A percentile compares a stretch with the other conserved stretches of the same genome.
Conservation (phyloP, 345 rosid genomes). For the sweet orange (Citrus sinensis) region DNA sequence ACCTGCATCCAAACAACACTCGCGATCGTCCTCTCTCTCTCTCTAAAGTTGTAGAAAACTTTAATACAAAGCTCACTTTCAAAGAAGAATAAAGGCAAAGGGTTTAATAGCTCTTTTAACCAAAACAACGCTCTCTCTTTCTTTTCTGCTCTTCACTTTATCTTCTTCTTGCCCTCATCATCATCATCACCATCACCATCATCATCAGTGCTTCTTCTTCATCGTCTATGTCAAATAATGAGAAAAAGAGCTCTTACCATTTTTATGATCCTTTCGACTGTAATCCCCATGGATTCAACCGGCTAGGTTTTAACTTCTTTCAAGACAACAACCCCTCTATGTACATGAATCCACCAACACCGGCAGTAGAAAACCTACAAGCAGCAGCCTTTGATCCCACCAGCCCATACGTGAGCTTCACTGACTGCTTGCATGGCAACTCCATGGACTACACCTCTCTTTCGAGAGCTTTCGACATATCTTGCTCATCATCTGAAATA, state of each 20-base stretch:
- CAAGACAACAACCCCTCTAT: slow-evolving; percentile 16
- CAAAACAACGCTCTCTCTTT: not conserved
- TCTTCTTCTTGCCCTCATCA: not conserved
- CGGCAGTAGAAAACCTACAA: not conserved
- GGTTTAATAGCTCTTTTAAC: not conserved
- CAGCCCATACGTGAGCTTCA: slow-evolving; percentile 30
- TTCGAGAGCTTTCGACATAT: slow-evolving; percentile 33
- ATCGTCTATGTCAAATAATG: slow-evolving; percentile 31
- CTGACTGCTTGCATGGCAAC: slow-evolving; percentile 31
- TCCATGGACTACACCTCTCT: slow-evolving; percentile 27
- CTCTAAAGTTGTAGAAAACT: slow-evolving; percentile 1
- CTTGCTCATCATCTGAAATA: slow-evolving; percentile 42
- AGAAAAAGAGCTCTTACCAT: slow-evolving; percentile 17
- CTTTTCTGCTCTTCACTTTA: not conserved
- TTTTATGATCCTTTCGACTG: slow-evolving; percentile 32
- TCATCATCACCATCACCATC: no score
- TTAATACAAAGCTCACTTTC: slow-evolving; percentile 2
- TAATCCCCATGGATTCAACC: slow-evolving; percentile 15
- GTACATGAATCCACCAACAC: slow-evolving; percentile 13
- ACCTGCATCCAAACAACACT: slow-evolving; percentile 12
- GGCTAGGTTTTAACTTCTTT: slow-evolving; percentile 15
- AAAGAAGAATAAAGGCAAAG: not conserved
- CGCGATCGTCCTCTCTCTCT: not conserved
- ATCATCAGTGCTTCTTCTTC: slow-evolving; percentile 1
- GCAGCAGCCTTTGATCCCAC: slow-evolving; percentile 11